Evolutionary conservation across 768 basidiomycete species (phyloP).

Genomic region (Phlebiopsis flavidoalba): DNA sequence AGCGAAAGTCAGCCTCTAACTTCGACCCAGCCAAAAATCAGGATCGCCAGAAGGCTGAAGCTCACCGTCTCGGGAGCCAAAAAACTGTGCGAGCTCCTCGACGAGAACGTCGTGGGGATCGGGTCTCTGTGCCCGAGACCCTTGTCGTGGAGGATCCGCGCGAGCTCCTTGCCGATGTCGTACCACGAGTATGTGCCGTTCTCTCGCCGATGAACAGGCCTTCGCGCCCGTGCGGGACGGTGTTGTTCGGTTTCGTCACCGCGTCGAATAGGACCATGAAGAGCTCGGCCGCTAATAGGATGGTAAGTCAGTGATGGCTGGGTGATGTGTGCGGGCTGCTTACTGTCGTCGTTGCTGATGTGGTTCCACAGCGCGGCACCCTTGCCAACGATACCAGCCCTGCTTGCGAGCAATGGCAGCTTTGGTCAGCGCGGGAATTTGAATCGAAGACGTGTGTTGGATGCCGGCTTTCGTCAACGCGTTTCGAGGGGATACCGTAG

Average conservation of each 20-base stretch:
- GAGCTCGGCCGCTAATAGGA: conserved; percentile 18
- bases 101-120: conserved; percentile 37
- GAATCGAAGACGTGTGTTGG: conserved; percentile 45
- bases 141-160: conserved; percentile 24
- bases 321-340: conserved; percentile 13
- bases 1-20: conserved; percentile 13
- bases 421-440: conserved; percentile 43
- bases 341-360: conserved; percentile 52
- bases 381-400: conserved; percentile 48
- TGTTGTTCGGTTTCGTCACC: conserved; percentile 12
- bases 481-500: conserved; percentile 46
- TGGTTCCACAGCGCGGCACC: conserved; percentile 58
- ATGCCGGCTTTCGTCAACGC: conserved; percentile 45
- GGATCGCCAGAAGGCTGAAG: background rate
- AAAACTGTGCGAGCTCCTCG: conserved; percentile 38
- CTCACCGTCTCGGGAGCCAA: conserved; percentile 32
- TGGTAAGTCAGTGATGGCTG: background rate
- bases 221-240: conserved; percentile 24
- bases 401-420: conserved; percentile 40
- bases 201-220: conserved; percentile 27
- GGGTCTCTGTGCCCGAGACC: conserved; percentile 20
- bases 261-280: conserved; percentile 36
- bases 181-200: conserved; percentile 24
- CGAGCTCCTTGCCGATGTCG: conserved; percentile 30
- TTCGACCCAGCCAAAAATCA: background rate